Evolutionary conservation across 2,329 filamentous ascomycete genomes (phyloP), one percentile per base, ranked within the genome.

Genomic region (Colletotrichum sp.): DNA sequence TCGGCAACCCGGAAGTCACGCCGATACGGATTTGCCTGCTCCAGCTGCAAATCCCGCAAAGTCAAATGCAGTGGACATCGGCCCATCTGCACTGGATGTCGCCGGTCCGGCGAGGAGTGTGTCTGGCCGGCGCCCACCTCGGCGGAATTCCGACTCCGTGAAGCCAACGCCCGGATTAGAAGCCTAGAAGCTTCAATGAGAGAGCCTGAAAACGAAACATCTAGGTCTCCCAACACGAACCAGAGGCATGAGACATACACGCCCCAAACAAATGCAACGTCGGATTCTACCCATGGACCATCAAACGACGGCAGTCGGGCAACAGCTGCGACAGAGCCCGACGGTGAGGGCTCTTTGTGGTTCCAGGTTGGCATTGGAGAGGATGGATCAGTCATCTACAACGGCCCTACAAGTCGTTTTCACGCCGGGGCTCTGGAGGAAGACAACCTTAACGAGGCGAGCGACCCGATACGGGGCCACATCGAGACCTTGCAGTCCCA

Each of bases 321-420:
- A n/a, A n/a, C 34, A 24, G 69, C 32, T 21, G 24, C 5, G 8
- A 21, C 39, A 15, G 30, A 72, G 15, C 9, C 69, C 4, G 69
- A 66, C 21, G 44, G 13, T 10, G 69, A 65, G n/a, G 52, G 60
- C 15, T 73, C 70, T 12, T 44, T 79, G 2, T 79, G 78, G 78
- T 79, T 75, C n/a, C 78, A 80, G 18, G 77, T 78, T 16, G 79
- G 79, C 24, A 68, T 80, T 36, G 79, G 79, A 15, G 78, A 80
- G 13, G 77, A 80, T 34, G 79, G 79, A 3, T 60, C 70, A 34
- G 72, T 80, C 10, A 68, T 75, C n/a, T 80, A 80, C 68, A 78
- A 80, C n/a, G 79, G 79, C 7, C 79, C 79, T 3, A 80, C 79
- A 6, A 80, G 79, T 21, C 78, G 79, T 9, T 80, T 80, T 13